Evolutionary conservation across 2,329 filamentous ascomycete species (phyloP), one percentile per base, ranked within the genome.

Genomic region (Cladosporium colombiae): DNA sequence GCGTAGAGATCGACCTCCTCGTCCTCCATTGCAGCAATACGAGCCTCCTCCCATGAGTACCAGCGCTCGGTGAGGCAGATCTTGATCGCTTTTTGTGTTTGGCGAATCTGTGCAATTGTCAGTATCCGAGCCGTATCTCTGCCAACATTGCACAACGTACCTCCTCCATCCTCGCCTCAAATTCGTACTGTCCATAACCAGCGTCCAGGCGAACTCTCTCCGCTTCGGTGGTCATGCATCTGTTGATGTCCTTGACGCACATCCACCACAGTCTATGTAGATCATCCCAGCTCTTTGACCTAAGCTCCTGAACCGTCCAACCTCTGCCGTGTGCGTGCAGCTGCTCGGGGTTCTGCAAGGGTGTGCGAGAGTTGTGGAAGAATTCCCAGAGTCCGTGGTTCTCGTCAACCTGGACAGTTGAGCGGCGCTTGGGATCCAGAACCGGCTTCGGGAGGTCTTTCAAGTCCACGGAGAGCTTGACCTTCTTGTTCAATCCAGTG

Each of bases 211-310:
- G 85, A 33, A 81, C 75, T 72, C 91, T 85, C 81, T 96, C 92
- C 65, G 84, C 78, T 62, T 84, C 83, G 71, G 90, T 88, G 33
- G 96, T 98, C n/a, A 88, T 84, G 72, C 98, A 87, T 71, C 91
- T 87, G 80, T 99, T 99, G 73, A 91, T 85, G 81, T 99, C 95
- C 81, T 91, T 93, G 67, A 90, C 86, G 77, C 95, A 98, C 64
- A 93, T 86, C 92, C 93, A 99, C 93, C 94, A 99, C 74, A 99
- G 84, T 68, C 84, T 83, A 79, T 98, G 93, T 73, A 99, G 81
- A 78, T 98, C 93, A 68, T 97, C 92, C 91, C 93, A 99, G 69
- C 90, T 92, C 81, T 97, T 97, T 69, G 86, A 84, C 69, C 93
- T 86, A 74, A 99, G 83, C 81, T 99, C 95, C 79, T 92, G 87